Conservation (phyloP, 176 grass and related monocot species). For the Oryza glaberrima region DNA sequence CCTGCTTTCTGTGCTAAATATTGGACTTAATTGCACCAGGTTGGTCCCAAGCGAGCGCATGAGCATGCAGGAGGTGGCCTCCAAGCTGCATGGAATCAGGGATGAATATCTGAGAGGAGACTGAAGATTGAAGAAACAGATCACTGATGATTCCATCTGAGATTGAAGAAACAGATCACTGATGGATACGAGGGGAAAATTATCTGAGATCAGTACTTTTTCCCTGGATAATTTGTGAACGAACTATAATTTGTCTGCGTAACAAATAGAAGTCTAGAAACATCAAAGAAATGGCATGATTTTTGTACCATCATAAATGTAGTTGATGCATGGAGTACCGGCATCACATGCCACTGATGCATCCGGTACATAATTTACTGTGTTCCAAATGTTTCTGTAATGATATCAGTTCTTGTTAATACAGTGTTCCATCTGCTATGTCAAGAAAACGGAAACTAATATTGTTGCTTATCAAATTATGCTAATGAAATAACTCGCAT, state of each 20-base stretch:
- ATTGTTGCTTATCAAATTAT: too few relatives aligned
- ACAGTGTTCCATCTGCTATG: background rate
- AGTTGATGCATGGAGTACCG: background rate
- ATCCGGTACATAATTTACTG: too few relatives aligned
- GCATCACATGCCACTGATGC: too few relatives aligned
- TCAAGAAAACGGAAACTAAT: background rate
- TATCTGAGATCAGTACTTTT: too few relatives aligned
- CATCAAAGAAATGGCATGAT: background rate
- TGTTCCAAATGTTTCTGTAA: background rate
- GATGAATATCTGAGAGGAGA: background rate
- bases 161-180: too few relatives aligned
- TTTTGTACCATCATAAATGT: background rate
- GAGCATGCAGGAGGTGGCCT: conserved; percentile 13
- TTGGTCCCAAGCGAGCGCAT: too few relatives aligned
- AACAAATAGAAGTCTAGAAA: background rate
- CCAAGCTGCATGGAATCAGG: conserved; percentile 17
- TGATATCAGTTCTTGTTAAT: background rate
- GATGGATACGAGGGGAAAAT: too few relatives aligned
- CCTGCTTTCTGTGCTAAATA: too few relatives aligned
- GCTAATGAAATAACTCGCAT: background rate
- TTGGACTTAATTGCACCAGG: too few relatives aligned
- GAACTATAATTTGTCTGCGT: background rate
- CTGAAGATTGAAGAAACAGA: background rate
- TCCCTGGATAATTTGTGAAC: background rate
- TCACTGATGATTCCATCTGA: too few relatives aligned